Evolutionary conservation across 2,329 filamentous ascomycete genomes (phyloP), one percentile per base, ranked within the genome.

Genomic region (Paracorniculantispora psalliotae): DNA sequence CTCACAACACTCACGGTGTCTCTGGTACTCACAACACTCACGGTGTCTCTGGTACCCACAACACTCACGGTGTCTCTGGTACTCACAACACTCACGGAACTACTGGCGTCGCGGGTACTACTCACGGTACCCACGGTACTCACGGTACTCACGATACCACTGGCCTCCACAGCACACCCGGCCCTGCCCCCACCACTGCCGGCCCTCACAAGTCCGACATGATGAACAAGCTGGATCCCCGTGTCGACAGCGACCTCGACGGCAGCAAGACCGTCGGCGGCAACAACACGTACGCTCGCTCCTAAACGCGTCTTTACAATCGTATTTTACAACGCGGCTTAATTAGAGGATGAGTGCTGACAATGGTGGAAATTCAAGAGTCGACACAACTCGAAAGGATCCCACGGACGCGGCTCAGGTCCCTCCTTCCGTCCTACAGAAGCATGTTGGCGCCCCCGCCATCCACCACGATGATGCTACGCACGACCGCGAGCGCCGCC

Each of bases 361-460:
- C 48, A 49, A 21, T 57, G 37, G 47, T 17, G 28, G 59, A 33
- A 28, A 37, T 17, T 59, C 15, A 50, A 49, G 33, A 33, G 37
- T 28, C 23, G 35, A 43, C 12, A 21, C 10, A 23, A 33, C 39
- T 28, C 33, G 48, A 15, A 57, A 47, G 61, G 81, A 84, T 49
- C 81, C 81, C 4, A 79, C 75, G 19, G 82, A 85, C 62, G 81
- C 82, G 1, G 72, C 82, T 0, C 81, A 85, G 66, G 81, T 84
- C 0, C 81, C 82, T 1, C 82, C 82, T 5, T 84, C 81, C 2
- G 76, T 80, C 0, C 48, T 85, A 61, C 72, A 72, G 51, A 70
- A 77, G 64, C 74, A 78, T 48, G 61, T 82, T 39, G 81, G 80
- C 2, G 72, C 71, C 1, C 78, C 81, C 0, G 56, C 66, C 1